Evolutionary conservation across 352 stramenopile species (phyloP), one percentile per base, ranked within the genome.

Genomic region (Pythium aphanidermatum): DNA sequence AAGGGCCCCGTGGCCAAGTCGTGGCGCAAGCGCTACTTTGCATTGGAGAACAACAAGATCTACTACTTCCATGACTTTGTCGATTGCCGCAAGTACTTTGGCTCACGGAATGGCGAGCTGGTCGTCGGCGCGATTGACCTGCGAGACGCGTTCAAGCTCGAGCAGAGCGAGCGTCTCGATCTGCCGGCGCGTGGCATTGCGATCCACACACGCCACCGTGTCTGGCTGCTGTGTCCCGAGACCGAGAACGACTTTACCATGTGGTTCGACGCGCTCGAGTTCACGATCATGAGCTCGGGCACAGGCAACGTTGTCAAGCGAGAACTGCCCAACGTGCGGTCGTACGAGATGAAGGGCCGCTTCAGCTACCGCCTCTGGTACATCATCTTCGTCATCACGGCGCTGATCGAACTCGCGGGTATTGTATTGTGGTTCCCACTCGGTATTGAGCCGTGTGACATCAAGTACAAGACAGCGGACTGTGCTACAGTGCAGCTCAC

Each of bases 291-390:
- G 23, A 46, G 70, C 10, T 78, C 64, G 29, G 82, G 82, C 13
- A 73, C 78, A 3, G 76, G 82, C 36, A 93, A 93, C 60, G 85
- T 91, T 34, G 87, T 93, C 34, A 75, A 93, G 44, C 78, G 82
- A 30, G 85, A 86, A 62, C 68, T 93, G 26, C 82, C 82, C 21
- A 93, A 93, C 58, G 82, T 93, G 19, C 78, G 82, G 33, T 89
- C 88, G 71, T 93, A 93, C 67, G 72, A 86, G 46, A 91, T 93
- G 78, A 93, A 93, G 66, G 82, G 82, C 47, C 83, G 79, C 52
- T 63, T 62, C 12, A 79, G 65, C 33, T 93, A 93, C 60, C 82
- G 78, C 43, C 42, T 80, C 5, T 59, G 88, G 21, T 93, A 91
- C 64, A 74, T 86, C 47, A 51, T 90, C 21, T 91, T 91, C 56